phyloP scores from a whole-genome alignment of 1,139 yeast species.

The Yamadazyma dendronema region DNA sequence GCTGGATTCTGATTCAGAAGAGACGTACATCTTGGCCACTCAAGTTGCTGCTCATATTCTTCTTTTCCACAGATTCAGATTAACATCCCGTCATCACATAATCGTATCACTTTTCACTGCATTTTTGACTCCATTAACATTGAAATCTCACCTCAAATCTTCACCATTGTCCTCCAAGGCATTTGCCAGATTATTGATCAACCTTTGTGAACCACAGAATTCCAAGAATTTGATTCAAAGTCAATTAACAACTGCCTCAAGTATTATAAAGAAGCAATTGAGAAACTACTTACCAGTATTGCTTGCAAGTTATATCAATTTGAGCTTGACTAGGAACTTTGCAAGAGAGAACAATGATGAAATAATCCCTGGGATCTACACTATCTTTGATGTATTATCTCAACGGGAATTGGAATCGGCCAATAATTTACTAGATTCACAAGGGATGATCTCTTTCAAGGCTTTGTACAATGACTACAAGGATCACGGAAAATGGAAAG shows the following conservation, averaged over 20 bases:
- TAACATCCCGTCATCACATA: conserved; percentile 72
- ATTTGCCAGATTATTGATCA: conserved; percentile 58
- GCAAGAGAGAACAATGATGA: conserved; percentile 47
- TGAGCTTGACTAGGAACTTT: conserved; percentile 52
- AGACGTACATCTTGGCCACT: conserved; percentile 32
- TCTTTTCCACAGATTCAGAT: conserved; percentile 66
- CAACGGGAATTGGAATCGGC: conserved; percentile 61
- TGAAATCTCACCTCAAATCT: conserved; percentile 11
- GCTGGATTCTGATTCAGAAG: conserved; percentile 3
- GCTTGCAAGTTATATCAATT: conserved; percentile 53
- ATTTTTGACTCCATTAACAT: conserved; percentile 47
- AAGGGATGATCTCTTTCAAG: conserved; percentile 69
- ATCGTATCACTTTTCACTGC: conserved; percentile 48
- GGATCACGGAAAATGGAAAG: conserved; percentile 82
- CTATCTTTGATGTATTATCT: conserved; percentile 69
- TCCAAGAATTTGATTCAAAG: conserved; percentile 15
- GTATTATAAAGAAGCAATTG: conserved; percentile 54
- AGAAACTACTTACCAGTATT: conserved; percentile 64
- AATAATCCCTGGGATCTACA: conserved; percentile 56
- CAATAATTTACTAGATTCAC: conserved; percentile 67
- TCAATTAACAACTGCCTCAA: conserved; percentile 54
- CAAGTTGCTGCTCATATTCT: conserved; percentile 55
- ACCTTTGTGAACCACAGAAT: conserved; percentile 68
- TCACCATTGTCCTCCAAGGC: conserved; percentile 18
- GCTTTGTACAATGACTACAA: conserved; percentile 70